phyloP scores from a whole-genome alignment of 306 rosid genomes.

The Cucumis cinereus region DNA sequence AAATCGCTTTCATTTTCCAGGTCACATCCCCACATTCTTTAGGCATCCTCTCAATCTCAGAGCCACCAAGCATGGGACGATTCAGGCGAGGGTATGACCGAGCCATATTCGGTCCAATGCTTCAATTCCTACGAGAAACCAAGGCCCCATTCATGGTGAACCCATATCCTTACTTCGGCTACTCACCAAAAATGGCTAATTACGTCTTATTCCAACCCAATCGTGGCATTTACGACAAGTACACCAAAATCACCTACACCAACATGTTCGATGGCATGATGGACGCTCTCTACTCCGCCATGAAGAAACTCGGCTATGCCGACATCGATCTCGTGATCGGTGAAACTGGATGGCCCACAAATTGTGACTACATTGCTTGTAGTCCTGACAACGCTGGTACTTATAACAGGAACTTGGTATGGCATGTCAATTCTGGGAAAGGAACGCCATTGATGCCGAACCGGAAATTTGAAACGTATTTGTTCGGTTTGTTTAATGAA shows the following conservation, averaged over 20 bases:
- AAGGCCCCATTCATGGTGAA: conserved; percentile 69
- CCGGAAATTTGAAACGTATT: conserved; percentile 47
- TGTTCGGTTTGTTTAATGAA: conserved; percentile 69
- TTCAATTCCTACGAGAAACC: conserved; percentile 39
- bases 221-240: conserved; percentile 34
- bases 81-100: conserved; percentile 52
- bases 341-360: conserved; percentile 90
- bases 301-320: conserved; percentile 43
- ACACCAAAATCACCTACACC: conserved; percentile 40
- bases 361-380: conserved; percentile 65
- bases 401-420: conserved; percentile 32
- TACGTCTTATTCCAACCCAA: conserved; percentile 52
- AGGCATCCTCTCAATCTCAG: conserved; percentile 37
- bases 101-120: conserved; percentile 41
- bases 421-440: conserved; percentile 35
- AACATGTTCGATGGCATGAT: conserved; percentile 60
- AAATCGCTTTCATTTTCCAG: not conserved
- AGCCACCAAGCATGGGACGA: conserved; percentile 58
- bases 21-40: conserved; percentile 70
- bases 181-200: conserved; percentile 37
- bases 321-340: conserved; percentile 48
- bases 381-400: conserved; percentile 38
- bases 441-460: conserved; percentile 95
- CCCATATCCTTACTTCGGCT: conserved; percentile 79
- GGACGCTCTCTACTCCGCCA: conserved; percentile 64